Evolutionary conservation across 495 filamentous ascomycete species (phyloP), one percentile per base, ranked within the genome.

Genomic region (Neurospora sublineolata): DNA sequence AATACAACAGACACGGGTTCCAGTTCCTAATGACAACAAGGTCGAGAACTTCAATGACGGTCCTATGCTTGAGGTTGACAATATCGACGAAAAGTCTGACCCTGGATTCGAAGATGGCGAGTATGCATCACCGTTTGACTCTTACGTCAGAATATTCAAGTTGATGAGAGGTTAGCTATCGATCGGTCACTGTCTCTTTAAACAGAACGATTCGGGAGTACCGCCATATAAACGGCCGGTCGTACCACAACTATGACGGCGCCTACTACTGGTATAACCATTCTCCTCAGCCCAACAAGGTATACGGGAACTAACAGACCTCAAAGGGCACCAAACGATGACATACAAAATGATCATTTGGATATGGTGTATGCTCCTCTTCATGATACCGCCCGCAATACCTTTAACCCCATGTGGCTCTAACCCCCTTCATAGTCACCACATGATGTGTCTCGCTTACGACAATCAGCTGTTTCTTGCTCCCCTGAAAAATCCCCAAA

Each of bases 401-500:
- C 44, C 44, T 52, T 27, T 27, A 10, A 52, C 20, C 20, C 20
- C 20, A 20, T 20, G 11, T 23, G 4, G 11, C 44, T 23, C 44
- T 52, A 52, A 52, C 44, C 44, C 11, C 3, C 10, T 52, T 44
- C 3, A 16, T 52, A 52, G 44, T 52, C 44, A 52, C 44, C 44
- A 52, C 14, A 52, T 52, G 44, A 23, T 52, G 4, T 27, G 20
- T 27, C 44, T 52, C 10, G 20, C 20, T 52, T 52, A 52, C 44
- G 20, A 52, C 20, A 52, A 52, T 52, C 44, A 27, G 44, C 11
- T 52, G n/a, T 52, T 52, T 27, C 78, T 87, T 69, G 84, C 87
- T 0, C 87, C 88, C 12, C 75, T 89, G 4, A 58, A 76, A 37
- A 75, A 85, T 23, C 84, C 87, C 5, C 75, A 83, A 69, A 77